Percentiles rank a stretch among this genome's conserved stretches.
Evolutionary conservation across 768 basidiomycete species (phyloP).

Genomic region (Lentinus tigrinus): DNA sequence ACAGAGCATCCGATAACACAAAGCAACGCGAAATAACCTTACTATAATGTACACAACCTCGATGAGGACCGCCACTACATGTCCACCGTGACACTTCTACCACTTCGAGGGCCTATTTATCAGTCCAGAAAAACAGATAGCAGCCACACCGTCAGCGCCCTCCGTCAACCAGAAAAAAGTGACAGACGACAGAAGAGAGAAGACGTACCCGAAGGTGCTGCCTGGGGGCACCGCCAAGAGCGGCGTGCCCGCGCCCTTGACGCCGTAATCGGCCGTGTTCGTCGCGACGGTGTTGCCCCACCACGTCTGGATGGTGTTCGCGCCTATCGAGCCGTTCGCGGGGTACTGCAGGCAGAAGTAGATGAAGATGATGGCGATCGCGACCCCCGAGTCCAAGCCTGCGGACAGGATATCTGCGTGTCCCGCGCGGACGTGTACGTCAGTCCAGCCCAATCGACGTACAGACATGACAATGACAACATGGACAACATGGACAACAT

Average conservation of each 20-base stretch:
- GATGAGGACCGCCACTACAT: too few species aligned
- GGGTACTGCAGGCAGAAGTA: constrained; percentile 55
- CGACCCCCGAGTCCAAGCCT: constrained; percentile 73
- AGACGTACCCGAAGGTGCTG: constrained; percentile 29
- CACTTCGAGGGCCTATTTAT: too few species aligned
- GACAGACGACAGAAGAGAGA: background rate
- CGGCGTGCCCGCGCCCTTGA: constrained; percentile 18
- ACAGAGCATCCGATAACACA: too few species aligned
- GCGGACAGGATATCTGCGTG: constrained; percentile 68
- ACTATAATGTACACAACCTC: too few species aligned
- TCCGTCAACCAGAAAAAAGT: too few species aligned
- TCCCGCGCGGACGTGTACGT: background rate
- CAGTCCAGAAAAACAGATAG: too few species aligned
- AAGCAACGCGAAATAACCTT: too few species aligned
- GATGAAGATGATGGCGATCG: constrained; percentile 64
- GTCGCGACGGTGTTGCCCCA: constrained; percentile 38
- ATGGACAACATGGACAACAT: background rate
- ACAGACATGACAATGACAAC: background rate
- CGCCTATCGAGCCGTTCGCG: constrained; percentile 32
- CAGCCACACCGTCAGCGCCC: too few species aligned
- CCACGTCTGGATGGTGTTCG: constrained; percentile 32
- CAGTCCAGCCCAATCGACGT: background rate
- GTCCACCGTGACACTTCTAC: too few species aligned
- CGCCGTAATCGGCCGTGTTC: constrained; percentile 18
- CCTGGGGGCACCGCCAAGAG: constrained; percentile 20